These are phyloP conservation scores for Pichia sp. DNA, from an alignment of 1,139 yeast genomes.

Conservation along the genomic window DNA sequence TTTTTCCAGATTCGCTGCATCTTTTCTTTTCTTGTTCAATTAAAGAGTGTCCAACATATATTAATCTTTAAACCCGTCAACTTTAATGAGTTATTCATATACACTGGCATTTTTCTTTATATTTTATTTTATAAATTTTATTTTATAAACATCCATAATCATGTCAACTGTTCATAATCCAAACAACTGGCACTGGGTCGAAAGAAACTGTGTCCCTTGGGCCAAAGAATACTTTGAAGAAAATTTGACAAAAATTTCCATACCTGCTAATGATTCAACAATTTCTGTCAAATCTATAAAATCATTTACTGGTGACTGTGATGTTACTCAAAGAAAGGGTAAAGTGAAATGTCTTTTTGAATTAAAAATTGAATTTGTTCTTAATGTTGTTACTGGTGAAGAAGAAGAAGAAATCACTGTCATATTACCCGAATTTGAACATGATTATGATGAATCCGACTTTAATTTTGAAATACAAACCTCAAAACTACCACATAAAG, in stretches of 20 bases:
- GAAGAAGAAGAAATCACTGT: constrained; percentile 37
- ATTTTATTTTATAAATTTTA: neutral
- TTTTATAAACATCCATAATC: neutral
- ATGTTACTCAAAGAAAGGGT: constrained; percentile 77
- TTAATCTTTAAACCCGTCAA: too few relatives aligned
- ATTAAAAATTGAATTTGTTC: constrained; percentile 45
- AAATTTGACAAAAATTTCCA: constrained; percentile 34
- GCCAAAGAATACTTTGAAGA: constrained; percentile 51
- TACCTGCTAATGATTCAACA: constrained; percentile 29
- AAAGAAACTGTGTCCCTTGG: constrained; percentile 75
- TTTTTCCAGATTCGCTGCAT: too few relatives aligned
- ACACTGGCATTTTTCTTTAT: neutral
- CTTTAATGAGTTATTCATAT: too few relatives aligned
- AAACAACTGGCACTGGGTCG: constrained; percentile 88
- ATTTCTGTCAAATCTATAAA: constrained; percentile 37
- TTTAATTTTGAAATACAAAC: constrained; percentile 48
- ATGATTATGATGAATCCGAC: constrained; percentile 63
- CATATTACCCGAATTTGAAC: constrained; percentile 60
- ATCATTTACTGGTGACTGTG: constrained; percentile 64
- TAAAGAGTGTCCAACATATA: too few relatives aligned
- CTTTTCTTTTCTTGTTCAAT: too few relatives aligned
- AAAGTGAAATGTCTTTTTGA: constrained; percentile 71
- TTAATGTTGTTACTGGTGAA: constrained; percentile 28
- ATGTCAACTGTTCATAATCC: constrained; percentile 76
- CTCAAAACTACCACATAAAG: constrained; percentile 30